Evolutionary conservation across 148 eudicot genomes (phyloP).

Genomic region (Drosera capensis): DNA sequence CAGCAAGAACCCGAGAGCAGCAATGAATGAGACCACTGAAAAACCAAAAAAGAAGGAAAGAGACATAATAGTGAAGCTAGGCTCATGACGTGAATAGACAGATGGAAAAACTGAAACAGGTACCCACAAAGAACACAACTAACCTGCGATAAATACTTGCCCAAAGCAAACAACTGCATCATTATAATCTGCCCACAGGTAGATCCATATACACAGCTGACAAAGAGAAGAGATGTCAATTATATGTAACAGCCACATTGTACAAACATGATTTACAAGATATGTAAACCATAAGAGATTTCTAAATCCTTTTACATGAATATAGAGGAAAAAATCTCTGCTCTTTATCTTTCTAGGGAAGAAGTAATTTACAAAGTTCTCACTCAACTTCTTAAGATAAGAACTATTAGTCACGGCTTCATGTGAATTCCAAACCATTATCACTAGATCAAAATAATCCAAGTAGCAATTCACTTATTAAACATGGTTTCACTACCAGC

Average conservation of each 20-base stretch:
- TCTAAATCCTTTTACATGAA: background rate
- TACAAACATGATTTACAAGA: background rate
- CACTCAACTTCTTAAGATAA: too few species aligned
- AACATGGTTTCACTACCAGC: too few species aligned
- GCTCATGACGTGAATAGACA: background rate
- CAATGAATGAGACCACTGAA: slow-evolving; percentile 40
- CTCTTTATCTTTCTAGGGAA: too few species aligned
- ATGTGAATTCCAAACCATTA: too few species aligned
- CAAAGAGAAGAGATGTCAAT: background rate
- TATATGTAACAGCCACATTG: background rate
- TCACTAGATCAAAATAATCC: too few species aligned
- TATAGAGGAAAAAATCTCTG: too few species aligned
- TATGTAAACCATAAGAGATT: too few species aligned
- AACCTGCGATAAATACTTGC: slow-evolving; percentile 80
- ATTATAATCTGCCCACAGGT: slow-evolving; percentile 56
- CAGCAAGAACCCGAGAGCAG: slow-evolving; percentile 44
- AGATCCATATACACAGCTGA: slow-evolving; percentile 74
- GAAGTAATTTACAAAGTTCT: too few species aligned
- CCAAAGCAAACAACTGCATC: slow-evolving; percentile 37
- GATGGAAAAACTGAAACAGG: background rate
- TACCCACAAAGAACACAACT: background rate
- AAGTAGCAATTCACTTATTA: too few species aligned
- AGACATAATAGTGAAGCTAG: background rate
- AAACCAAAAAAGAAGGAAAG: slow-evolving; percentile 1
- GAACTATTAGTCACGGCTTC: too few species aligned